Evolutionary conservation across 331 rosid species (phyloP).

Genomic region (Acacia pycnantha): DNA sequence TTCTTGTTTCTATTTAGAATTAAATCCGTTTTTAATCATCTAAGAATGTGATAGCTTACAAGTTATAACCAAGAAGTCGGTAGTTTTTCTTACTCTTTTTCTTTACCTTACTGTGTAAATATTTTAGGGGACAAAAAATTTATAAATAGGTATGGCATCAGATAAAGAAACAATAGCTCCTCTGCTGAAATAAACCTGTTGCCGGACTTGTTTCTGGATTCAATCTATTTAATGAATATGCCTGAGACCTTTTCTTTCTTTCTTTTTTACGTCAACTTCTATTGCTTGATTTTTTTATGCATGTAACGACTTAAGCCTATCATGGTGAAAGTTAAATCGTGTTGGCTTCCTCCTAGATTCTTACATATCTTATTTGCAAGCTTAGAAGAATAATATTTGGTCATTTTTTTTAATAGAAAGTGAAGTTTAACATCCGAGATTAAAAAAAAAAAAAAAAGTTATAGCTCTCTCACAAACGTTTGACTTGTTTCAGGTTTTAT

Average conservation of each 20-base stretch:
- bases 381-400: neutral
- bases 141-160: neutral
- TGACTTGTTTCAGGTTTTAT: constrained; percentile 60
- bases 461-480: neutral
- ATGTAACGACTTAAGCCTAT: neutral
- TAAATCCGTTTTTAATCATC: neutral
- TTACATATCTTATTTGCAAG: neutral
- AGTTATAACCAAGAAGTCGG: neutral
- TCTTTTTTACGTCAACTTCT: neutral
- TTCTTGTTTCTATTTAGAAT: neutral
- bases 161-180: neutral
- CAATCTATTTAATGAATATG: neutral
- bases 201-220: neutral
- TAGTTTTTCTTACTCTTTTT: neutral
- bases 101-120: neutral
- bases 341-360: neutral
- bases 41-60: neutral
- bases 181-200: neutral
- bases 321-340: neutral
- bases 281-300: neutral
- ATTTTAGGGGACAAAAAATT: neutral
- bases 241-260: neutral
- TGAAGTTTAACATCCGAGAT: neutral
- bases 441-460: neutral
- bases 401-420: neutral